Conservation (phyloP, 495 filamentous ascomycete genomes). For the Aspergillus heteromorphus region DNA sequence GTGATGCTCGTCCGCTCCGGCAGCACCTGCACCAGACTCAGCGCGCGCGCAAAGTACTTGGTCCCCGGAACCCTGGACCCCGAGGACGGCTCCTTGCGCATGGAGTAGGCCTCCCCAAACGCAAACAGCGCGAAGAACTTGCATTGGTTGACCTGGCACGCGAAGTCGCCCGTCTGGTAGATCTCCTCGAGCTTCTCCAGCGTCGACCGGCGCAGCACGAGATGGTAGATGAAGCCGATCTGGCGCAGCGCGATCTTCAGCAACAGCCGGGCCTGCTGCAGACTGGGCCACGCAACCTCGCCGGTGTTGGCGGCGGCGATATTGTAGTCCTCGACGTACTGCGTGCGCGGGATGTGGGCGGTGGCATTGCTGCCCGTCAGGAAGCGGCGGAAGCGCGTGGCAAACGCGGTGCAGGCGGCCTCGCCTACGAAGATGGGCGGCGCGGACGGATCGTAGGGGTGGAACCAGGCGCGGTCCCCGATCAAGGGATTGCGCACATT, state of each 20-base stretch:
- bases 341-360: constrained; percentile 37
- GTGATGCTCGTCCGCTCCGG: constrained; percentile 40
- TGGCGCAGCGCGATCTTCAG: constrained; percentile 39
- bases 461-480: constrained; percentile 42
- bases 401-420: constrained; percentile 43
- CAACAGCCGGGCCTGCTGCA: constrained; percentile 36
- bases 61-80: constrained; percentile 38
- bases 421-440: constrained; percentile 44
- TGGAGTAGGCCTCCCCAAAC: constrained; percentile 40
- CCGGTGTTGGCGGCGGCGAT: constrained; percentile 29
- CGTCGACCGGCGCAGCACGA: constrained; percentile 38
- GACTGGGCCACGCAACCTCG: constrained; percentile 33
- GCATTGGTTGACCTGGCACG: constrained; percentile 32
- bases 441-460: constrained; percentile 36
- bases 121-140: constrained; percentile 43
- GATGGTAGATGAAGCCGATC: constrained; percentile 36
- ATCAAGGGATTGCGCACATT: constrained; percentile 37
- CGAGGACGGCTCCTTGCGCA: constrained; percentile 30
- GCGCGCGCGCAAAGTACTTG: constrained; percentile 37
- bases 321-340: constrained; percentile 35
- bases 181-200: constrained; percentile 41
- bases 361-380: constrained; percentile 34
- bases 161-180: constrained; percentile 32
- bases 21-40: constrained; percentile 37
- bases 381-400: constrained; percentile 40